Conservation (phyloP, 1,284 basidiomycete genomes). For the Sporisorium graminicola region DNA sequence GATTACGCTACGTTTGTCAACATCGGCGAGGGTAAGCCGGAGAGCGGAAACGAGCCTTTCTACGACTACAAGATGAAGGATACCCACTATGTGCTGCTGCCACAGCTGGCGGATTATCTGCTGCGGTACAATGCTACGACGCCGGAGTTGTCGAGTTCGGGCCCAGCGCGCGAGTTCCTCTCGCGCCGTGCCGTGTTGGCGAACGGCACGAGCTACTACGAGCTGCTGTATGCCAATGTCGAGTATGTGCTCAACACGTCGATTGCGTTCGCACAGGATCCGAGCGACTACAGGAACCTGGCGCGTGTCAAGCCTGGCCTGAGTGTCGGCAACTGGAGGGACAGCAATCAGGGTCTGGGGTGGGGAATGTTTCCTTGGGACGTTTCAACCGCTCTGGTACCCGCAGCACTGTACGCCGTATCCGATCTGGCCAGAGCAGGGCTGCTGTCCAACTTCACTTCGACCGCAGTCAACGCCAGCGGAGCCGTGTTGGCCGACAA, state of each 20-base stretch:
- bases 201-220: conserved; percentile 69
- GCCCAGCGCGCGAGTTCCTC: conserved; percentile 57
- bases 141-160: conserved; percentile 49
- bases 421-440: conserved; percentile 70
- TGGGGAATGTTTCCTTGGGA: conserved; percentile 74
- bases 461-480: conserved; percentile 4
- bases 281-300: conserved; percentile 58
- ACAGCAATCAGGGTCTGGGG: conserved; percentile 73
- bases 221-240: conserved; percentile 70
- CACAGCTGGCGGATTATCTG: conserved; percentile 72
- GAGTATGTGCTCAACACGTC: conserved; percentile 67
- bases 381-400: conserved; percentile 73
- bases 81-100: conserved; percentile 72
- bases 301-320: conserved; percentile 70
- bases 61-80: conserved; percentile 72
- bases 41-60: conserved; percentile 71
- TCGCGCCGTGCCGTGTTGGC: conserved; percentile 69
- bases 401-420: conserved; percentile 73
- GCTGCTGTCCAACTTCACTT: conserved; percentile 65
- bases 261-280: conserved; percentile 69
- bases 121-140: conserved; percentile 58
- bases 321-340: conserved; percentile 74
- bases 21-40: conserved; percentile 70
- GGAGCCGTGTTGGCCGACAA: conserved; percentile 55
- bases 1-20: conserved; percentile 68